These are phyloP conservation scores for Lodderomyces metapsilosis DNA, from an alignment of 1,139 yeast genomes.

Conservation along the genomic window DNA sequence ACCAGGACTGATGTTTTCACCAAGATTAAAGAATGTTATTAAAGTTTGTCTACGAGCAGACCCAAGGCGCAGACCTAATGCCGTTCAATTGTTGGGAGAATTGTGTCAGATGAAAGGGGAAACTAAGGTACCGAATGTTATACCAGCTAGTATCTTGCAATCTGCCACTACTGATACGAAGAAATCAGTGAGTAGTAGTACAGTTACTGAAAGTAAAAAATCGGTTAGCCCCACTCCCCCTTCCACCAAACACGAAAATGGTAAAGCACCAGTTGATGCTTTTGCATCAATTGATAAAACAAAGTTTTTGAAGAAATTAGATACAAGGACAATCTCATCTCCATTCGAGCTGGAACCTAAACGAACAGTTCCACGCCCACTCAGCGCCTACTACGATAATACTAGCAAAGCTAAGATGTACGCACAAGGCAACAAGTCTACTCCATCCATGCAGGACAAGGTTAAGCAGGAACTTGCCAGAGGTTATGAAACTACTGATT, in stretches of 20 bases:
- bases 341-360: slow-evolving; percentile 11
- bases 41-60: slow-evolving; percentile 63
- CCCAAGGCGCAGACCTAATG: slow-evolving; percentile 71
- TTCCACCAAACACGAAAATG: neutral
- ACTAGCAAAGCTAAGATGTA: slow-evolving; percentile 10
- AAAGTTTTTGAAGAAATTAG: slow-evolving; percentile 15
- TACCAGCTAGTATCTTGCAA: slow-evolving; percentile 34
- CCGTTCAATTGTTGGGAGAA: slow-evolving; percentile 69
- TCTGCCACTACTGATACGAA: slow-evolving; percentile 7
- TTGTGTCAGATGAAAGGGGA: slow-evolving; percentile 59
- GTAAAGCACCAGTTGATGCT: slow-evolving; percentile 24
- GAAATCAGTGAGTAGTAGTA: slow-evolving; percentile 3
- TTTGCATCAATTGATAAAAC: slow-evolving; percentile 41
- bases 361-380: slow-evolving; percentile 12
- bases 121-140: slow-evolving; percentile 51
- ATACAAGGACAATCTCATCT: slow-evolving; percentile 5
- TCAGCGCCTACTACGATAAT: slow-evolving; percentile 14
- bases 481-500: slow-evolving; percentile 18
- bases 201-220: slow-evolving; percentile 1
- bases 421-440: slow-evolving; percentile 20
- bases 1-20: slow-evolving; percentile 39
- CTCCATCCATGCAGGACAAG: slow-evolving; percentile 33
- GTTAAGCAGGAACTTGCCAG: slow-evolving; percentile 35
- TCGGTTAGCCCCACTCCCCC: slow-evolving; percentile 2
- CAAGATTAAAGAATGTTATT: slow-evolving; percentile 56